Base-by-base conservation (phyloP, 192 early-diverging fungal genomes). In the Coemansia interrupta region DNA sequence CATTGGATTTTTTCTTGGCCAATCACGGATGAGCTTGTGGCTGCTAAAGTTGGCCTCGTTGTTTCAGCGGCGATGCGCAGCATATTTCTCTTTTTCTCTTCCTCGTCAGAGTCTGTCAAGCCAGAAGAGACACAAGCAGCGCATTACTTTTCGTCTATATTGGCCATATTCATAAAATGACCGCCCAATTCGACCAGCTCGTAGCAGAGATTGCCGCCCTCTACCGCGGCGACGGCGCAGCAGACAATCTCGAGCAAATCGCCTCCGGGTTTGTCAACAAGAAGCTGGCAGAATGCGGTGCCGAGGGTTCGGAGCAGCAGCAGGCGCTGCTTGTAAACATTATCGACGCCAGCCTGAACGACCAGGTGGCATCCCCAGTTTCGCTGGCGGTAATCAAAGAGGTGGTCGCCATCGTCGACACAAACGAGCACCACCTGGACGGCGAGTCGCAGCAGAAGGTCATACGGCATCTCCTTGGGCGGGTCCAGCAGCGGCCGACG, bases 331-430 rank as follows among this genome's bases (percentile, higher is more conserved):
- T 60, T 20, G 29, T 48, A 17, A 44, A 22, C 28, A 66, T 82
- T n/a, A 41, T 85, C 40, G 79, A 83, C 50, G 84, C 87, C 15
- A 78, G 83, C 18, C 70, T 86, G 2, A 80, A 83, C 26, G 84
- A 85, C 29, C 80, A 86, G 28, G 81, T 94, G 0, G 90, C 87
- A 11, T 79, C 92, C 5, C 89, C 93, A 1, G 78, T 84, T 32
- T 87, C 89, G 6, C 80, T 91, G 20, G 91, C 88, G 68, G 72
- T 90, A 1, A 48, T 96, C 18, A 62, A 78, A 8, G 91, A 92
- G 54, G 84, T 96, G 54, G 82, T 89, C 12, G 62, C 42, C 9
- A 59, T 84, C 11, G 78, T 93, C 40, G 78, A 80, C n/a, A 64
- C 60, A 13, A 66, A 75, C 52, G 64, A 83, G 46, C 26, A 61